A percentile compares a stretch with the other conserved stretches of the same genome.
phyloP scores from a whole-genome alignment of 192 early-diverging fungal genomes.

The Mortierella antarctica region DNA sequence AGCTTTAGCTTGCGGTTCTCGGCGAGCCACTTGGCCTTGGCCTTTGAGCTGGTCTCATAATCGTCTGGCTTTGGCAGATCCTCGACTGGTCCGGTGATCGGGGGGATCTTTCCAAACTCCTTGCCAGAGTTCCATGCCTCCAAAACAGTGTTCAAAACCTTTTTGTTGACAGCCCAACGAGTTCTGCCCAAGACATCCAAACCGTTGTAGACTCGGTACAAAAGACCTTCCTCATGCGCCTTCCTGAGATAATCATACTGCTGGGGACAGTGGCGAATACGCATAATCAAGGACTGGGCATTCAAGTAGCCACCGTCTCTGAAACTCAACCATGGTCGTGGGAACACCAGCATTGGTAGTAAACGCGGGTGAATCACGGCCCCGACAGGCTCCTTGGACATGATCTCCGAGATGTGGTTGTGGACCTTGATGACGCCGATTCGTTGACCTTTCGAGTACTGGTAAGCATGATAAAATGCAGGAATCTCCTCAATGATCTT shows the following conservation, averaged over 20 bases:
- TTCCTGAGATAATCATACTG: slow-evolving; percentile 81
- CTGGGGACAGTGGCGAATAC: slow-evolving; percentile 75
- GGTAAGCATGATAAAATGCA: slow-evolving; percentile 83
- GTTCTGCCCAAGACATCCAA: slow-evolving; percentile 91
- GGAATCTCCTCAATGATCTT: slow-evolving; percentile 71
- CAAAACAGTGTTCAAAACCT: slow-evolving; percentile 80
- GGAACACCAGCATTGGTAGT: slow-evolving; percentile 95
- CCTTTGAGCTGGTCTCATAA: slow-evolving; percentile 68
- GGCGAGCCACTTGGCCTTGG: slow-evolving; percentile 64
- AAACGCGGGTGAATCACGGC: slow-evolving; percentile 75
- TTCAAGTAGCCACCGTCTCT: slow-evolving; percentile 88
- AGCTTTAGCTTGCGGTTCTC: slow-evolving; percentile 67
- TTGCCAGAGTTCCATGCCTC: slow-evolving; percentile 91
- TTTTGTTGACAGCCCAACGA: slow-evolving; percentile 88
- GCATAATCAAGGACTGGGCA: slow-evolving; percentile 78
- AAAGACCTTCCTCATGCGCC: slow-evolving; percentile 80
- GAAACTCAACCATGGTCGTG: slow-evolving; percentile 89
- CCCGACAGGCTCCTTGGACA: slow-evolving; percentile 67
- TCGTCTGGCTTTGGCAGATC: slow-evolving; percentile 71
- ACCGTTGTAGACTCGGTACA: slow-evolving; percentile 75
- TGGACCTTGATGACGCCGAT: slow-evolving; percentile 81
- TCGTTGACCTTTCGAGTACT: slow-evolving; percentile 69
- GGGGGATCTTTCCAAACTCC: slow-evolving; percentile 78
- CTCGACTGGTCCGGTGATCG: slow-evolving; percentile 54
- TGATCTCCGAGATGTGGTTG: slow-evolving; percentile 72